Evolutionary conservation across 768 basidiomycete species (phyloP).

Genomic region (Leucocoprinus sp.): DNA sequence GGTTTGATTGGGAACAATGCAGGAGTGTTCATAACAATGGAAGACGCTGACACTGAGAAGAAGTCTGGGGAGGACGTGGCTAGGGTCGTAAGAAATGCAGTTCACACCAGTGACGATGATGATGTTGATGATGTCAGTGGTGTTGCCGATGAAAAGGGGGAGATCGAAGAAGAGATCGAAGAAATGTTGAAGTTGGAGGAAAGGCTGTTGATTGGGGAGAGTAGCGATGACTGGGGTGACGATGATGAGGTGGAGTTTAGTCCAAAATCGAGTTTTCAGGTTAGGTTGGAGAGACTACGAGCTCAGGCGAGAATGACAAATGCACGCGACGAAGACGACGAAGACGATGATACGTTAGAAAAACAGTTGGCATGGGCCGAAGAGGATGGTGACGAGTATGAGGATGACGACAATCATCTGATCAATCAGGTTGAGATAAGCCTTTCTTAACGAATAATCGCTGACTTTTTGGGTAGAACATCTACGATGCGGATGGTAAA

Average conservation of each 20-base stretch:
- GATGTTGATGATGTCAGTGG: conserved; percentile 23
- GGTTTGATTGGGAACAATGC: conserved; percentile 39
- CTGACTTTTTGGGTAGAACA: not conserved
- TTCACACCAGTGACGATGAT: conserved; percentile 19
- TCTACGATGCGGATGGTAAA: not conserved
- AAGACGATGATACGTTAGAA: conserved; percentile 24
- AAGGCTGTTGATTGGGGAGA: conserved; percentile 27
- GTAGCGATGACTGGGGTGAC: conserved; percentile 22
- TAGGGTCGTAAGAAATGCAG: conserved; percentile 21
- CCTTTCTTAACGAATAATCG: not conserved
- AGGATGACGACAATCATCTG: conserved; percentile 35
- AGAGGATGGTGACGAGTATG: conserved; percentile 31
- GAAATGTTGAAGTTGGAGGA: conserved; percentile 38
- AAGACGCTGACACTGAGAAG: conserved; percentile 53
- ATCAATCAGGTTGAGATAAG: conserved; percentile 48
- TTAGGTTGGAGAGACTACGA: conserved; percentile 33
- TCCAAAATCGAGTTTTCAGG: conserved; percentile 37
- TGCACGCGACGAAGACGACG: conserved; percentile 22
- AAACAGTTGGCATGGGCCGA: conserved; percentile 30
- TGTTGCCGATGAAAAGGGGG: conserved; percentile 30
- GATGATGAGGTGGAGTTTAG: conserved; percentile 28
- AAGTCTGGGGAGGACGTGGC: conserved; percentile 43
- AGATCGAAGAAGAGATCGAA: conserved; percentile 32
- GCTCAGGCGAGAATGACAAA: conserved; percentile 20
- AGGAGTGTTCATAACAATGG: conserved; percentile 47